Base-by-base conservation (phyloP, 257 asterid species). In the Nicotiana undulata region DNA sequence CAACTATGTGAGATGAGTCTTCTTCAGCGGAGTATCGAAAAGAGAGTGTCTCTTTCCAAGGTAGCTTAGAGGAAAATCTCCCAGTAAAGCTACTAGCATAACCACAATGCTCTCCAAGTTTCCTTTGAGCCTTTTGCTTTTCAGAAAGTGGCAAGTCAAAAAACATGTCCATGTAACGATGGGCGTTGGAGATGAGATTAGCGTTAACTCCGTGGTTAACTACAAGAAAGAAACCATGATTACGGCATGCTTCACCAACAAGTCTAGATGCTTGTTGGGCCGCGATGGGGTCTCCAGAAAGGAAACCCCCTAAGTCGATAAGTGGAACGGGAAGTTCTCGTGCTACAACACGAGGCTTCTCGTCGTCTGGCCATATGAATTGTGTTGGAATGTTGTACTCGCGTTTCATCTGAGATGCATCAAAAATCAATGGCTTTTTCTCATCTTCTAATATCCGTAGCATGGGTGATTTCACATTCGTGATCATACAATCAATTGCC, bases 21-120 rank as follows among this genome's bases (percentile, higher is more conserved):
- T 75, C 51, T 1, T 79, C 65, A 0, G 91, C 85, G 0, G 92
- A 88, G 86, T 88, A 95, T 9, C 83, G 90, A 24, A 95, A 92
- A 3, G 99, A 95, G 40, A 95, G 94, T 2, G 99, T 95, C 81
- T 95, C 99, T 86, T 95, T 95, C 99, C 99, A 95, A 0, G 99
- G 99, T 4, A 95, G 88, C 87, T 95, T 95, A 46, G 97, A 86
- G 5, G 97, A 90, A 85, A 95, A 95, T 18, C 99, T 46, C 5
- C 97, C 97, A 0, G 96, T 91, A 89, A 95, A 93, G 87, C 98
- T 93, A 56, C 97, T 95, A 4, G 99, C 96, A 75, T 95, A 93
- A 37, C 99, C 99, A 72, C 97, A 91, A 63, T 87, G 97, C 83
- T 95, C 98, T 0, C 99, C 98, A 1, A 83, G 75, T 44, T 86